Conservation (phyloP, 306 rosid genomes). For the Prunus armeniaca region DNA sequence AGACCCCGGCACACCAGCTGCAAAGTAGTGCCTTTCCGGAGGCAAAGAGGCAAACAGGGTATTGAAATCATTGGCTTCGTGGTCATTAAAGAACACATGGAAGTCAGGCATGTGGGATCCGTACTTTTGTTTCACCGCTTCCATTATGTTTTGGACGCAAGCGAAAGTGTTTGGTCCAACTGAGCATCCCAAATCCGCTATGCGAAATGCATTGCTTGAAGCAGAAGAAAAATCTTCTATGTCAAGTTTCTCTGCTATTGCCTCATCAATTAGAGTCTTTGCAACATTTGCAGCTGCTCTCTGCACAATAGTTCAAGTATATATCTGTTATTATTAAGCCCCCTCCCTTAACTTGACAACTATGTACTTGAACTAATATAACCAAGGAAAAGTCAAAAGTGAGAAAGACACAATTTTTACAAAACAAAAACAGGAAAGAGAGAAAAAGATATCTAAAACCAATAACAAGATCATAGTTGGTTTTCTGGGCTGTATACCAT, state of each 20-base stretch:
- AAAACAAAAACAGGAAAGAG: neutral
- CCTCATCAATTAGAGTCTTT: constrained; percentile 1
- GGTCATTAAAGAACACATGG: constrained; percentile 25
- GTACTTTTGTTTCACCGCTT: constrained; percentile 8
- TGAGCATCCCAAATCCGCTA: constrained; percentile 29
- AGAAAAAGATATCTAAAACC: too few relatives aligned
- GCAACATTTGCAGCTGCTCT: constrained; percentile 1
- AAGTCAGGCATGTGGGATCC: constrained; percentile 10
- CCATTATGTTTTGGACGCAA: constrained; percentile 6
- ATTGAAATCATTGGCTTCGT: constrained; percentile 18
- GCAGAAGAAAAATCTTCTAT: neutral
- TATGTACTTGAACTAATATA: neutral
- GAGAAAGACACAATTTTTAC: neutral
- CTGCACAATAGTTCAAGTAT: neutral
- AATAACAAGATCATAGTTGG: too few relatives aligned
- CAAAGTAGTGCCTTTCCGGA: neutral
- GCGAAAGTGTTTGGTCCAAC: constrained; percentile 23
- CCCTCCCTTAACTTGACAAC: neutral
- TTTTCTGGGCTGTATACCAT: too few relatives aligned
- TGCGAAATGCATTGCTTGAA: neutral
- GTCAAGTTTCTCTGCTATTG: constrained; percentile 15
- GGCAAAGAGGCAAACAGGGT: constrained; percentile 10
- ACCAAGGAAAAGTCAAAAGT: neutral
- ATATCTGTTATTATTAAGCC: too few relatives aligned
- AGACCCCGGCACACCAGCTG: constrained; percentile 5